A percentile compares a stretch with the other conserved stretches of the same genome.
Evolutionary conservation across 106 monocot genomes (phyloP).

Genomic region (Dioscorea alata): DNA sequence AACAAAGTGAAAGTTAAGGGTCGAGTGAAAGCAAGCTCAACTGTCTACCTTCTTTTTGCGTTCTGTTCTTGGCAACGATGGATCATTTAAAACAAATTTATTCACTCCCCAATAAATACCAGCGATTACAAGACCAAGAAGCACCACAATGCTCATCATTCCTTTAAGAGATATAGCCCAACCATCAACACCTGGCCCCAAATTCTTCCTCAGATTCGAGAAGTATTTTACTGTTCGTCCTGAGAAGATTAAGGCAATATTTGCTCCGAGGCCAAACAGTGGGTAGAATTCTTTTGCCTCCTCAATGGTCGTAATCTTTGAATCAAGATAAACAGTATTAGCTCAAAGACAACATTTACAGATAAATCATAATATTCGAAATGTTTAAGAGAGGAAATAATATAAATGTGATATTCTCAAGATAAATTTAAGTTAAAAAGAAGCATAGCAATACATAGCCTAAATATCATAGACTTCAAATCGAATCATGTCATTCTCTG

Average conservation of each 20-base stretch:
- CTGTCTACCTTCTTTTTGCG: constrained; percentile 54
- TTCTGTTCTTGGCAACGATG: constrained; percentile 57
- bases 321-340: not conserved
- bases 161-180: constrained; percentile 92
- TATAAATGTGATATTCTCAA: too few species aligned
- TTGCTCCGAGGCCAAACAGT: constrained; percentile 91
- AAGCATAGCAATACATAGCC: too few species aligned
- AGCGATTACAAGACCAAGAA: constrained; percentile 59
- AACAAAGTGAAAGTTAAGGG: not conserved
- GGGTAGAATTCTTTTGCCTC: constrained; percentile 99
- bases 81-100: constrained; percentile 80
- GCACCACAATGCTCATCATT: constrained; percentile 98
- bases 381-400: too few species aligned
- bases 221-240: constrained; percentile 96
- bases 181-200: constrained; percentile 94
- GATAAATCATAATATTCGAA: too few species aligned
- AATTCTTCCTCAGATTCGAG: constrained; percentile 82
- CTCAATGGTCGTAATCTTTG: constrained; percentile 94
- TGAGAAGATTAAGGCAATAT: constrained; percentile 93
- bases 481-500: too few species aligned
- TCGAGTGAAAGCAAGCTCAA: not conserved
- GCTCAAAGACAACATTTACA: too few species aligned
- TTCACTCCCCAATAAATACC: constrained; percentile 89
- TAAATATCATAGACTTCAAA: too few species aligned
- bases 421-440: too few species aligned